Percentiles rank a stretch among this genome's conserved stretches.
These are phyloP conservation scores for Aspergillus unguis DNA, from an alignment of 2,329 filamentous ascomycete genomes.

Conservation along the genomic window DNA sequence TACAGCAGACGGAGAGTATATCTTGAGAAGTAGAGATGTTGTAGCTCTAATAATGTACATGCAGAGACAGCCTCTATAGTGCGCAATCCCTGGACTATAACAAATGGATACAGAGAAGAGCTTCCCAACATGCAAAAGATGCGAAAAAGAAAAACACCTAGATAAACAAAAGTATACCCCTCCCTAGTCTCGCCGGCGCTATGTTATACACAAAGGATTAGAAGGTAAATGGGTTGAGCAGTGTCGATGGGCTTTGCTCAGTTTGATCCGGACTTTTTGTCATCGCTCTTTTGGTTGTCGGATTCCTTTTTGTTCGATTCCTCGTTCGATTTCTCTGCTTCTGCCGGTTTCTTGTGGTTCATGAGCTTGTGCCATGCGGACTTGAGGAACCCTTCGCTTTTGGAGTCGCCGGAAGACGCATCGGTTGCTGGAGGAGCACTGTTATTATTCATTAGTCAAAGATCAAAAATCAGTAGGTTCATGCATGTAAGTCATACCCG, in stretches of 20 bases:
- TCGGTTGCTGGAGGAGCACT: conserved; percentile 24
- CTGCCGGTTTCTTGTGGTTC: conserved; percentile 54
- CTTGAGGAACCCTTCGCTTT: conserved; percentile 87
- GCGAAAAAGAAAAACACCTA: conserved; percentile 6
- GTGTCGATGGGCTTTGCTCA: conserved; percentile 20
- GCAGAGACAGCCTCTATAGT: conserved; percentile 11
- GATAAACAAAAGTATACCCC: conserved; percentile 2
- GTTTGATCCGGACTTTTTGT: conserved; percentile 37
- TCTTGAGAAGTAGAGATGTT: conserved; percentile 12
- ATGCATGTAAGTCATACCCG: conserved; percentile 44
- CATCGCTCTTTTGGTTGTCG: conserved; percentile 18
- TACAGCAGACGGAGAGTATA: conserved; percentile 1
- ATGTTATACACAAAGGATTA: conserved; percentile 36
- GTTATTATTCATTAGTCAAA: conserved; percentile 3
- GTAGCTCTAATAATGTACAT: conserved; percentile 16
- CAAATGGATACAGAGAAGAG: conserved; percentile 13
- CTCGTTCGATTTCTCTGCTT: conserved; percentile 27
- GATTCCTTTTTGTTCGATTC: conserved; percentile 29
- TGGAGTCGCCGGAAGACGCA: conserved; percentile 50
- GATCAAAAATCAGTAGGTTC: not conserved
- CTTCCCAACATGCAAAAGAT: conserved; percentile 17
- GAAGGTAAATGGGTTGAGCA: conserved; percentile 13
- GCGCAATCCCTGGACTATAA: conserved; percentile 5
- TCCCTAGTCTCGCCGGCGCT: conserved; percentile 37
- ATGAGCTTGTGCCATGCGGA: conserved; percentile 89